These are phyloP conservation scores for Aureobasidium sp. DNA, from an alignment of 2,329 filamentous ascomycete species.

Conservation along the genomic window DNA sequence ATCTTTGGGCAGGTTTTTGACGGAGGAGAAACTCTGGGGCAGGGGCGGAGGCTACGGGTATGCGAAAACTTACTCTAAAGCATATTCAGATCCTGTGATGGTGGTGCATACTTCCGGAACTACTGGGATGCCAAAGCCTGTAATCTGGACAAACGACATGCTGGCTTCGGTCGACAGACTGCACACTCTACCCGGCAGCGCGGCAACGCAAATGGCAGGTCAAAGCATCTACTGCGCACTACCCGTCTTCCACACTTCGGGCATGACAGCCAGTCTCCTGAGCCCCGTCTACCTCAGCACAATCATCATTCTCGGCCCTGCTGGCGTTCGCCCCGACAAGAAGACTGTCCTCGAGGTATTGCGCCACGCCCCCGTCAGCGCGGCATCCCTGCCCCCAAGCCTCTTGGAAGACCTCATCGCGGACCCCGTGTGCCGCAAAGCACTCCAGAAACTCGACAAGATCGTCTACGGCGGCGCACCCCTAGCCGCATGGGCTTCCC, in stretches of 20 bases:
- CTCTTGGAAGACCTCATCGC: constrained; percentile 1
- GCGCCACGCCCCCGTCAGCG: neutral
- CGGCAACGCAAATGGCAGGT: neutral
- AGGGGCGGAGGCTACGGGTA: neutral
- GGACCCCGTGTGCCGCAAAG: neutral
- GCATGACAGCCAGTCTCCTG: neutral
- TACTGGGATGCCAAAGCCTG: constrained; percentile 11
- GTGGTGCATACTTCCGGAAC: constrained; percentile 12
- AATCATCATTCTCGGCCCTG: constrained; percentile 5
- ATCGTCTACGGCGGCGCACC: constrained; percentile 8
- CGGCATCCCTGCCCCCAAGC: constrained; percentile 3
- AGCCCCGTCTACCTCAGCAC: neutral
- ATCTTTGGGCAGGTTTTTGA: neutral
- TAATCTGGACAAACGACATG: constrained; percentile 11
- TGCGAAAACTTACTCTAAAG: neutral
- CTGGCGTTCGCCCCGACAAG: neutral
- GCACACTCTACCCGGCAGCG: neutral
- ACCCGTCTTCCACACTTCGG: constrained; percentile 4
- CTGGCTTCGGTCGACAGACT: neutral
- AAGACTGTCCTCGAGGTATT: neutral
- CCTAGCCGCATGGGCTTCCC: neutral
- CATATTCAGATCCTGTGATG: constrained; percentile 5
- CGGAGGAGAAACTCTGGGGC: too few species aligned
- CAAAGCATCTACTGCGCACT: constrained; percentile 5
- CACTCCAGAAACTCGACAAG: neutral